Evolutionary conservation across 768 basidiomycete genomes (phyloP), one percentile per base, ranked within the genome.

Genomic region (Amanita subjunquillea): DNA sequence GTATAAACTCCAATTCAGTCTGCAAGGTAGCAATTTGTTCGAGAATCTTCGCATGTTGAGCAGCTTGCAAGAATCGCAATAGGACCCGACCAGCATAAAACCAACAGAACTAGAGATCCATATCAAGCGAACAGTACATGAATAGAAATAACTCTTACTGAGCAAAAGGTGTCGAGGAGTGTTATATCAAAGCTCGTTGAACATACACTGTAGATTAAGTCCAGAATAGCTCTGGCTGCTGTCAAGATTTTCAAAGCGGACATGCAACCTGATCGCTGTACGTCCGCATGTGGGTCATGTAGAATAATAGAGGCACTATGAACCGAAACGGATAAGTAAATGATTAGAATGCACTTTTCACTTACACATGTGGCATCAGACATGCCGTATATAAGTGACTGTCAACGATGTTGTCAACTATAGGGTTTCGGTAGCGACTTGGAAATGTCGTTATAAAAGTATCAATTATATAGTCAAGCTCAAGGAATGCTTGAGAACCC

Each of bases 101-200:
- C 84, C 84, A 91, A 58, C 75, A 77, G 57, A 82, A 80, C 81
- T 84, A 51, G 30, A 29, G 38, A 17, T 9, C 30, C 48, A 51
- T 52, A 44, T 30, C 25, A 27, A 51, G 29, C 25, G 40, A 15
- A 53, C 39, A 5, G 3, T 3, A 48, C 29, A 41, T 37, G 36
- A 22, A 29, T 29, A 46, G 23, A 49, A 37, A n/a, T 45, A 34
- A 51, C 46, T 56, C 78, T 61, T 62, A 86, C 85, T 55, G 82
- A 72, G 57, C 80, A 82, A 58, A 86, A 85, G n/a, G 77, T 71
- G 58, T 87, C 86, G 34, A 87, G 61, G 3, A 85, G 70, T 4
- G 83, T 79, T 15, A 87, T 72, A 59, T 88, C 85, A 59, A 75
- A 87, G 55, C 81, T 87, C 0, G 87, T 87, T 6, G 83, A 80